These are phyloP conservation scores for Stylonectria norvegica DNA, from an alignment of 2,329 filamentous ascomycete genomes.

Conservation along the genomic window DNA sequence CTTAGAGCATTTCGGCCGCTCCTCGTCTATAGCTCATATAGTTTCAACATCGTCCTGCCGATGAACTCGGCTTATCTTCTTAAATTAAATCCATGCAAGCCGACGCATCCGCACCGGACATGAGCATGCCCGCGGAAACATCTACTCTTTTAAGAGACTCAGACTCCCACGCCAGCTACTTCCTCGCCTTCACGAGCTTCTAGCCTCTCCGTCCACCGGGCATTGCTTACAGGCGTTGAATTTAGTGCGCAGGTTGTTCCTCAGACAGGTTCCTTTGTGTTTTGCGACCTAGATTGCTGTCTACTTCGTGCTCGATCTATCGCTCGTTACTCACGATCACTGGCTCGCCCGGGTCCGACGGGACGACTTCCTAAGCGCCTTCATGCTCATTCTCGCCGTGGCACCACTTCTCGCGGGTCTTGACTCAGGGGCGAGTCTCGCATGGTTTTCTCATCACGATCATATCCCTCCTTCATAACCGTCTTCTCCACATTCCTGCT, in stretches of 20 bases:
- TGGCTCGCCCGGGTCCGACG: slow-evolving; percentile 64
- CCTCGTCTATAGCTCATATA: too few relatives aligned
- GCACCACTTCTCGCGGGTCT: slow-evolving; percentile 65
- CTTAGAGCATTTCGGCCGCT: too few relatives aligned
- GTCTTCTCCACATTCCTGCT: slow-evolving; percentile 65
- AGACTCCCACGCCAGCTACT: slow-evolving; percentile 62
- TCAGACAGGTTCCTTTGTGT: slow-evolving; percentile 67
- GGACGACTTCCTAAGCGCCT: slow-evolving; percentile 71
- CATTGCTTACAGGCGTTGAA: too few relatives aligned
- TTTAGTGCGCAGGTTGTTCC: slow-evolving; percentile 55
- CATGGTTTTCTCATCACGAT: slow-evolving; percentile 61
- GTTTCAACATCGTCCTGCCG: too few relatives aligned
- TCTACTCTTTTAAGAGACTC: too few relatives aligned
- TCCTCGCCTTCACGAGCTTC: slow-evolving; percentile 70
- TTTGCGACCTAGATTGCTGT: slow-evolving; percentile 63
- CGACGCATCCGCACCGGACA: too few relatives aligned
- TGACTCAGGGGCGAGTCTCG: slow-evolving; percentile 69
- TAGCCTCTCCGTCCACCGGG: slow-evolving; percentile 50
- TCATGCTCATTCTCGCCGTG: slow-evolving; percentile 62
- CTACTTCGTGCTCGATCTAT: slow-evolving; percentile 59
- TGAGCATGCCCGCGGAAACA: too few relatives aligned
- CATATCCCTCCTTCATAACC: slow-evolving; percentile 49
- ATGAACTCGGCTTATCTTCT: too few relatives aligned
- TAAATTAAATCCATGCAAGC: too few relatives aligned
- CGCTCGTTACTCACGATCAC: slow-evolving; percentile 56